Percentiles rank a stretch among this genome's conserved stretches.
Conservation (phyloP, 768 basidiomycete genomes). For the Mycena olivaceomarginata region DNA sequence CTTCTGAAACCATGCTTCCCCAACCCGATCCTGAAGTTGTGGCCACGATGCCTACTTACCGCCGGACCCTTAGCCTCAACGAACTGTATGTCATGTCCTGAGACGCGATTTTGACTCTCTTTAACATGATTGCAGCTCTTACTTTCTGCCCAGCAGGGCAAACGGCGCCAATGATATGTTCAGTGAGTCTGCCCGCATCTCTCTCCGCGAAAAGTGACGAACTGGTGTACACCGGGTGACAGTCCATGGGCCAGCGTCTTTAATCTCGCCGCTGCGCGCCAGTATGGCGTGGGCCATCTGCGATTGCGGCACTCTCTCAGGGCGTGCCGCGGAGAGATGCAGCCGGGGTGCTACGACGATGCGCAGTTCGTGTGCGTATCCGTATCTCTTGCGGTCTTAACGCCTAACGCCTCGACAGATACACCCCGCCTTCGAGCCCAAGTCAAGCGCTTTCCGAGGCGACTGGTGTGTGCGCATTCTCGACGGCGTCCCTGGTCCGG, state of each 20-base stretch:
- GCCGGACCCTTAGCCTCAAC: constrained; percentile 32
- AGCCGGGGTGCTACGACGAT: constrained; percentile 59
- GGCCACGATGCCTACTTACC: constrained; percentile 38
- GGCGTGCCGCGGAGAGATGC: constrained; percentile 62
- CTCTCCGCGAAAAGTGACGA: neutral
- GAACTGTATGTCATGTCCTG: constrained; percentile 29
- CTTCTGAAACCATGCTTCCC: neutral
- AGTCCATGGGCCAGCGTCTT: constrained; percentile 59
- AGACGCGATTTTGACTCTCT: neutral
- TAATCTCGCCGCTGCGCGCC: constrained; percentile 62
- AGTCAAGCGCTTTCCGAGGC: constrained; percentile 62
- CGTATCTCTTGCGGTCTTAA: neutral
- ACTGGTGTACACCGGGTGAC: constrained; percentile 58
- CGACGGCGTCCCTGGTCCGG: constrained; percentile 39
- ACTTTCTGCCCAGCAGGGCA: constrained; percentile 41
- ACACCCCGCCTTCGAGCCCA: constrained; percentile 58
- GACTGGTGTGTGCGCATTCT: constrained; percentile 35
- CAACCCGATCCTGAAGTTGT: neutral
- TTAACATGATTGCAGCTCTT: constrained; percentile 17
- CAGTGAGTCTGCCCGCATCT: constrained; percentile 9
- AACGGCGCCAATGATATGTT: constrained; percentile 41
- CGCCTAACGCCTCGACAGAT: constrained; percentile 51
- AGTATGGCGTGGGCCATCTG: constrained; percentile 71
- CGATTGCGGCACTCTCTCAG: constrained; percentile 71
- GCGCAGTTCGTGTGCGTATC: constrained; percentile 68